Base-by-base conservation (phyloP, 148 eudicot species). In the Polygonum maritimum region DNA sequence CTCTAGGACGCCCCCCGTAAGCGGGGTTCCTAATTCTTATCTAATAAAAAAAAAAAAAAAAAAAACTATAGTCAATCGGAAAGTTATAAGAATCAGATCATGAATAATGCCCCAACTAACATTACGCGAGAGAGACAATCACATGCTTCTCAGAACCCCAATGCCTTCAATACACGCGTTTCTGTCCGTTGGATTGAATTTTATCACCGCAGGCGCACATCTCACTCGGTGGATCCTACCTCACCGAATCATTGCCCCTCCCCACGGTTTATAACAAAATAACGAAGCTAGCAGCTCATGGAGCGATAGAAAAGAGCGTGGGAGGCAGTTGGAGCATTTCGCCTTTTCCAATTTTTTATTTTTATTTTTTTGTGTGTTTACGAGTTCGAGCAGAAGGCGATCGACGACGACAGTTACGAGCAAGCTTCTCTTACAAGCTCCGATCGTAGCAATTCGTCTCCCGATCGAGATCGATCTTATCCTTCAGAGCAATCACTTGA, bases 41-140 rank as follows among this genome's bases (percentile, higher is more conserved):
- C 31, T 26, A 26, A 26, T 26, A 0, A 26, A 26, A 26, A 26
- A 26, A 26, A 26, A 26, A 26, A 26, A 26, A 26, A 26, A 26
- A 26, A n/a, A n/a, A n/a, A n/a, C n/a, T n/a, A n/a, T n/a, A n/a
- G n/a, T n/a, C n/a, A 65, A 65, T 65, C 12, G 41, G 9, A 65
- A 65, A 67, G 71, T 67, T 67, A 36, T 14, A 67, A 67, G 19
- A 65, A 65, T 5, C 40, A 65, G 40, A 65, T 65, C 71, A 65
- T 35, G 40, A 63, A 65, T 14, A 41, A 1, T 6, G 10, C 18
- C 45, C 19, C 71, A 67, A 67, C 44, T 67, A 67, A 67, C 71
- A 5, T 67, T 38, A 10, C 19, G 0, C 6, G 10, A 35, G 71
- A 35, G 71, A 38, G 14, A 65, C 16, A 4, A 65, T 65, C 71